Conservation (phyloP, 78 protist species). For the Neovahlkampfia damariscottae region DNA sequence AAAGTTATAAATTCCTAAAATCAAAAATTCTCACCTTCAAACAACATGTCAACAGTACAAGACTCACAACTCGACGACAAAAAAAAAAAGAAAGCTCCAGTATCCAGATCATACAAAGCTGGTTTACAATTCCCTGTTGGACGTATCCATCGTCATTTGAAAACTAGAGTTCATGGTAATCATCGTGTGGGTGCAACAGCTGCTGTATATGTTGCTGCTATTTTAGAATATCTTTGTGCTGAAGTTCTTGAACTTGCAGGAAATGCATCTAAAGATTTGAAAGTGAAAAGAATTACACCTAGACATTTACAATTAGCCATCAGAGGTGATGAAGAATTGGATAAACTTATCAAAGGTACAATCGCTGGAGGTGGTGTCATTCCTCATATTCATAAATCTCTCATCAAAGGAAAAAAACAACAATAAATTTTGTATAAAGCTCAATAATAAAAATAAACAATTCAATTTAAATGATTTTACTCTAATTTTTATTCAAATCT, state of each 20-base stretch:
- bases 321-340: conserved; percentile 89
- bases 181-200: conserved; percentile 78
- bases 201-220: conserved; percentile 88
- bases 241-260: conserved; percentile 89
- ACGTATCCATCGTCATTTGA: conserved; percentile 79
- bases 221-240: conserved; percentile 71
- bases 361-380: conserved; percentile 94
- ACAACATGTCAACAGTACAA: too few species aligned
- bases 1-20: too few species aligned
- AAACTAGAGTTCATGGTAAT: conserved; percentile 38
- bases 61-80: not conserved
- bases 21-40: too few species aligned
- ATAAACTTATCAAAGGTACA: conserved; percentile 72
- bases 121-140: conserved; percentile 68
- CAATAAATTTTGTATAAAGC: too few species aligned
- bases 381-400: conserved; percentile 84
- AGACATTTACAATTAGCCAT: conserved; percentile 93
- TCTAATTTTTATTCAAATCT: too few species aligned
- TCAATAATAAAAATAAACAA: too few species aligned
- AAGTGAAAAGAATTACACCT: conserved; percentile 85
- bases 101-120: conserved; percentile 3
- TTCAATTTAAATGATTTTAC: too few species aligned
- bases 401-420: conserved; percentile 18
- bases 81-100: not conserved
- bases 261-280: conserved; percentile 67